These are phyloP conservation scores for Coemansia sp. DNA, from an alignment of 192 early-diverging fungal genomes.

Conservation along the genomic window DNA sequence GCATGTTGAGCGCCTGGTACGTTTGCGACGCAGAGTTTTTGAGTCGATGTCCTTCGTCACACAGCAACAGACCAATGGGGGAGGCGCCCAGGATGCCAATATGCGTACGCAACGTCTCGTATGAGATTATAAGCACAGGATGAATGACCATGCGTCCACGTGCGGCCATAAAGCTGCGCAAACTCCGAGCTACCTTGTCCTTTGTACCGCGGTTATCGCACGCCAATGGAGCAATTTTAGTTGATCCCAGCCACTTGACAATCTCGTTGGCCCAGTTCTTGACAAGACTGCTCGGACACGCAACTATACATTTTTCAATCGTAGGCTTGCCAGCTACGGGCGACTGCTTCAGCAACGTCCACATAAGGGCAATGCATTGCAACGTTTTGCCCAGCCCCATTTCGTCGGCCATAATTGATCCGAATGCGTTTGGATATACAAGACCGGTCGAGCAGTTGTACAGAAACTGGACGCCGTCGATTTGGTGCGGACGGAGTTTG, in stretches of 20 bases:
- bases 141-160: slow-evolving; percentile 86
- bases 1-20: slow-evolving; percentile 74
- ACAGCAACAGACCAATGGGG: slow-evolving; percentile 89
- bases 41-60: slow-evolving; percentile 96
- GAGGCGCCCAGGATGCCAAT: slow-evolving; percentile 70
- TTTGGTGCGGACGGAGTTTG: slow-evolving; percentile 91
- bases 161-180: slow-evolving; percentile 77
- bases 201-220: slow-evolving; percentile 89
- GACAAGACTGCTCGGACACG: slow-evolving; percentile 92
- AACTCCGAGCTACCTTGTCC: slow-evolving; percentile 72
- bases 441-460: slow-evolving; percentile 92
- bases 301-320: slow-evolving; percentile 96
- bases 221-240: slow-evolving; percentile 77
- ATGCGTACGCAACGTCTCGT: slow-evolving; percentile 90
- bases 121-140: slow-evolving; percentile 96
- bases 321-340: slow-evolving; percentile 83
- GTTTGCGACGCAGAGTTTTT: slow-evolving; percentile 88
- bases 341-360: slow-evolving; percentile 95
- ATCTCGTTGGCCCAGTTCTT: slow-evolving; percentile 99
- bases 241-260: slow-evolving; percentile 89
- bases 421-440: slow-evolving; percentile 70
- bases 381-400: slow-evolving; percentile 90
- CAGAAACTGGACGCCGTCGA: slow-evolving; percentile 94
- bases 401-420: slow-evolving; percentile 99
- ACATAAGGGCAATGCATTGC: slow-evolving; percentile 93